These are phyloP conservation scores for Panicum virgatum DNA, from an alignment of 202 grass and related monocot genomes.

Conservation along the genomic window DNA sequence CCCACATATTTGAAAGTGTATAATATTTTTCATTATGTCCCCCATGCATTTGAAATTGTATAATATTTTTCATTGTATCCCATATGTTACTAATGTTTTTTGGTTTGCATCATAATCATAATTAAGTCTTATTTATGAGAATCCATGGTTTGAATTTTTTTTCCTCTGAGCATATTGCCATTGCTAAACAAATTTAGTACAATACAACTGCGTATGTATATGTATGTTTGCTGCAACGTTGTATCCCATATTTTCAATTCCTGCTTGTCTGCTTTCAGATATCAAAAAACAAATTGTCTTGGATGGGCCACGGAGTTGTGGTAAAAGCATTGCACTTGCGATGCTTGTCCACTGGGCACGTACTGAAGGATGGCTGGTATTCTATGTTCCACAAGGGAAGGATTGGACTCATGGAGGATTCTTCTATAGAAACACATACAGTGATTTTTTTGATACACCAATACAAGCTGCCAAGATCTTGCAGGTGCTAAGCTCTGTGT, in stretches of 20 bases:
- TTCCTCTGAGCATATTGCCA: neutral
- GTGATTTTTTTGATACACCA: conserved; percentile 80
- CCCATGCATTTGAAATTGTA: neutral
- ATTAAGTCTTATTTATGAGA: conserved; percentile 18
- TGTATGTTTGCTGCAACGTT: conserved; percentile 4
- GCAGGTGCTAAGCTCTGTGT: conserved; percentile 57
- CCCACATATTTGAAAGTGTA: neutral
- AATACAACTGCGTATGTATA: neutral
- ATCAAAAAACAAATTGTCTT: conserved; percentile 84
- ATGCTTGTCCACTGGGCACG: conserved; percentile 99
- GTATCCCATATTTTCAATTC: neutral
- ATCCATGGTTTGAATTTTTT: conserved; percentile 12
- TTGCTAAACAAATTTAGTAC: neutral
- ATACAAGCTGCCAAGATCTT: conserved; percentile 64
- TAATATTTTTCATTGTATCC: neutral
- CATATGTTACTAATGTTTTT: conserved; percentile 4
- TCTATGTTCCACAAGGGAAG: conserved; percentile 92
- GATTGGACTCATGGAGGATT: conserved; percentile 97
- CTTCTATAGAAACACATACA: conserved; percentile 82
- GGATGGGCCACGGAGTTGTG: conserved; percentile 83
- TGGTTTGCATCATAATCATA: conserved; percentile 31
- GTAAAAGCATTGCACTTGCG: conserved; percentile 92
- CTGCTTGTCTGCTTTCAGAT: conserved; percentile 46
- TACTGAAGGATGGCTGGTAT: conserved; percentile 92
- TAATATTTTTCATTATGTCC: neutral